Evolutionary conservation across 768 basidiomycete genomes (phyloP), one percentile per base, ranked within the genome.

Genomic region (Russula ochroleuca): DNA sequence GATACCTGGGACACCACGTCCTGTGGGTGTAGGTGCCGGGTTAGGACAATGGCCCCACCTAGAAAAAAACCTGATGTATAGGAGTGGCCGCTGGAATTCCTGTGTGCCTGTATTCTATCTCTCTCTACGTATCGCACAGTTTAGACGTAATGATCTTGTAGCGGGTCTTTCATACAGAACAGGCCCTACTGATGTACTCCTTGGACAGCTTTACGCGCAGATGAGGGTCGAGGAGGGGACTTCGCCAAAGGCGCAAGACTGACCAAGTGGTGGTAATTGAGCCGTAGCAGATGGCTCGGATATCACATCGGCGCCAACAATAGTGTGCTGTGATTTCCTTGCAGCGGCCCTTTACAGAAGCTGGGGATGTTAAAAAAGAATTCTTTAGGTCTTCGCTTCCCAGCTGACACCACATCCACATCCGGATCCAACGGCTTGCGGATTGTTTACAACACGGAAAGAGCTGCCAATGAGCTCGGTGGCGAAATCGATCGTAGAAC

Each of bases 401-500:
- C 93, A 97, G 71, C 93, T 95, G 23, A 98, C 87, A 17, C 96
- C 96, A 70, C 96, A 99, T 1, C 96, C 95, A 66, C 96, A 98
- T 0, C 92, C 92, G 50, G 82, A 84, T 2, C 92, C 92, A 68
- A 92, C 88, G 0, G 95, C 89, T 73, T 92, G 91, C 0, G 96
- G 96, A 69, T 98, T 99, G 25, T 88, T 84, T 10, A 81, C 72
- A 3, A 98, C 75, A 13, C 88, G 79, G 74, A 99, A 99, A 50
- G 85, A 88, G 72, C 90, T 92, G 14, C 96, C 96, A 69, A 98
- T 98, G 41, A 98, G 83, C 75, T 98, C 96, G 0, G 94, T 96
- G 0, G 90, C 89, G 71, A 86, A 95, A 73, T 97, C 94, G 48
- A 98, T 79, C 0, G 90, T 92, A 0, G 93, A 85, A 4, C 95